A percentile compares a stretch with the other conserved stretches of the same genome.
phyloP scores from a whole-genome alignment of 2,329 filamentous ascomycete genomes.

The Allantophomopsis cytisporea region DNA sequence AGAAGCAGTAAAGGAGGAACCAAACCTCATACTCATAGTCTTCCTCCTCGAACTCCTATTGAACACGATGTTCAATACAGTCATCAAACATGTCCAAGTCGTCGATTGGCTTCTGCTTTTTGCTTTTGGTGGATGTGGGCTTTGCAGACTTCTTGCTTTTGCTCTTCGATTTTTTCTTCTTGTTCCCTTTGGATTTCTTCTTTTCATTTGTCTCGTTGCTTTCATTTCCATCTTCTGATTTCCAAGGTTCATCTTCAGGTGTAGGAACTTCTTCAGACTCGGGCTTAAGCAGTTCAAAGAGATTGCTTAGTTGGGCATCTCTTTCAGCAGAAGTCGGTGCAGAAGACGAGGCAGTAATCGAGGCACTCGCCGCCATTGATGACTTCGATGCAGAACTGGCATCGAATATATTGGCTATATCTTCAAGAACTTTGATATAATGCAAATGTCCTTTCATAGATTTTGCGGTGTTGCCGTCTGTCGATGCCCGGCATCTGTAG shows the following conservation, averaged over 20 bases:
- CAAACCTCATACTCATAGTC: slow-evolving; percentile 13
- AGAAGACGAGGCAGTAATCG: neutral
- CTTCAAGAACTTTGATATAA: slow-evolving; percentile 2
- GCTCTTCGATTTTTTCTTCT: slow-evolving; percentile 3
- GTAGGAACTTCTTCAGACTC: neutral
- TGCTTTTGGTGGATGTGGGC: slow-evolving; percentile 1
- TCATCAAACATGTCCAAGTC: neutral
- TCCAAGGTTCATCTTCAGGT: neutral
- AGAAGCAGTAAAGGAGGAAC: slow-evolving; percentile 21
- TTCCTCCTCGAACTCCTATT: slow-evolving; percentile 3
- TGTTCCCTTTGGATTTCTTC: neutral
- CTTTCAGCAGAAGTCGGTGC: neutral
- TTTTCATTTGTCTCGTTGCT: neutral
- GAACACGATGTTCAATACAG: neutral
- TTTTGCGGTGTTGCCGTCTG: neutral
- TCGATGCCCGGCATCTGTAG: neutral
- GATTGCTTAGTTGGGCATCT: slow-evolving; percentile 1
- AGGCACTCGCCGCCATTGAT: too few species aligned
- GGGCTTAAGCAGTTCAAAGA: slow-evolving; percentile 2
- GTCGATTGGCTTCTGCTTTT: slow-evolving; percentile 1
- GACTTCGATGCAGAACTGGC: too few species aligned
- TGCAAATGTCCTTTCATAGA: slow-evolving; percentile 1
- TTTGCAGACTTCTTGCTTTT: slow-evolving; percentile 2
- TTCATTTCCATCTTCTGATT: neutral
- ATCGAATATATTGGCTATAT: neutral